Percentiles rank a stretch among this genome's conserved stretches.
phyloP scores from a whole-genome alignment of 345 rosid species.

The Gossypium stocksii region DNA sequence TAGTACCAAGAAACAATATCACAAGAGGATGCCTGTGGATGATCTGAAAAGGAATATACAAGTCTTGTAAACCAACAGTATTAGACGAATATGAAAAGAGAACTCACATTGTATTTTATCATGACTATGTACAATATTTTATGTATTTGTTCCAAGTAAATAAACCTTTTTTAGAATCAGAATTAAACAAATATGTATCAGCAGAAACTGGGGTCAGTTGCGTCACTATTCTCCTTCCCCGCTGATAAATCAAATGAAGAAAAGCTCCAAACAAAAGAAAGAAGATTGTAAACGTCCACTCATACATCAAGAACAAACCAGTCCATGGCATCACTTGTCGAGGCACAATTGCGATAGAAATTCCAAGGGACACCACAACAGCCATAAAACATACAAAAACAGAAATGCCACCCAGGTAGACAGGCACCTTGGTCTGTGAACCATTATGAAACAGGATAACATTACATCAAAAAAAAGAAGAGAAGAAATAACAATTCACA shows the following conservation, averaged over 20 bases:
- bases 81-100: not conserved
- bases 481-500: not conserved
- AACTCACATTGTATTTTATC: not conserved
- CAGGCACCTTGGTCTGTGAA: constrained; percentile 53
- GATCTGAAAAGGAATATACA: constrained; percentile 42
- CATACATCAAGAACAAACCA: constrained; percentile 75
- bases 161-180: constrained; percentile 77
- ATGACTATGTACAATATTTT: not conserved
- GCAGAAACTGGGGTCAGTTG: constrained; percentile 46
- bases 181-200: constrained; percentile 36
- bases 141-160: not conserved
- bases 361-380: constrained; percentile 48
- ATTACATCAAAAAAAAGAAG: constrained; percentile 17
- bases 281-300: constrained; percentile 81
- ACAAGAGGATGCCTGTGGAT: constrained; percentile 54
- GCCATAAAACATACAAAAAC: constrained; percentile 48
- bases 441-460: constrained; percentile 44
- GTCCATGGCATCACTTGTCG: constrained; percentile 91
- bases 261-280: constrained; percentile 58
- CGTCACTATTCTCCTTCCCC: constrained; percentile 54
- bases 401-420: constrained; percentile 61
- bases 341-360: constrained; percentile 64
- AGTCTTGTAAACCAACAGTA: not conserved
- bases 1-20: constrained; percentile 55
- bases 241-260: constrained; percentile 49